phyloP scores from a whole-genome alignment of 257 asterid species.

The Rubia yunnanensis region DNA sequence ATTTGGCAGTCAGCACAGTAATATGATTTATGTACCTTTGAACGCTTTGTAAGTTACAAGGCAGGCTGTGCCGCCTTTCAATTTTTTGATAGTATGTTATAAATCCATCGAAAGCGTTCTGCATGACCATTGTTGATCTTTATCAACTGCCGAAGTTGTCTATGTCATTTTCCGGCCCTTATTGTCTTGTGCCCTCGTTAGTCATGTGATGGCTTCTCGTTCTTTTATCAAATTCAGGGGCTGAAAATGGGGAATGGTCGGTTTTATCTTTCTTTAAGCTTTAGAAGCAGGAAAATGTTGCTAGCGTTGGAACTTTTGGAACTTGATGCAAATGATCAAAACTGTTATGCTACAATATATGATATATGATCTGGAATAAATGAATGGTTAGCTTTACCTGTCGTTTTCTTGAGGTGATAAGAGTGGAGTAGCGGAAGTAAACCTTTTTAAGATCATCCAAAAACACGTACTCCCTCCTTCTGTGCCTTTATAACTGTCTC shows the following conservation, averaged over 20 bases:
- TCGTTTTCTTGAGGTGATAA: not conserved
- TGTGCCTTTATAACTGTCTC: too few species aligned
- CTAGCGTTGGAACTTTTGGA: not conserved
- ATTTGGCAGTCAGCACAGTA: constrained; percentile 13
- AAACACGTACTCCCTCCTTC: too few species aligned
- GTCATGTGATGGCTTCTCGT: too few species aligned
- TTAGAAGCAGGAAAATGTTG: not conserved
- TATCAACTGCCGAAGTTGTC: not conserved
- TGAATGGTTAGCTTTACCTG: not conserved
- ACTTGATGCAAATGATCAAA: not conserved
- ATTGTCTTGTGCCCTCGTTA: too few species aligned
- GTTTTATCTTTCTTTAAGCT: too few species aligned
- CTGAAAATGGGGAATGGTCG: too few species aligned
- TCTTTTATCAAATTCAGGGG: too few species aligned
- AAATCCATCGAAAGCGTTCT: not conserved
- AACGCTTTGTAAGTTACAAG: constrained; percentile 15
- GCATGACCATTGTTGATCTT: not conserved
- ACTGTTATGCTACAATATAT: not conserved
- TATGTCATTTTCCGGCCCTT: too few species aligned
- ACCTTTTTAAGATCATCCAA: not conserved
- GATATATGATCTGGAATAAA: not conserved
- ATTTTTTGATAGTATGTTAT: not conserved
- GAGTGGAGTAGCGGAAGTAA: not conserved
- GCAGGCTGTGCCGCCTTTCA: not conserved
- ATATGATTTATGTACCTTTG: constrained; percentile 1